Base-by-base conservation (phyloP, 2,329 filamentous ascomycete species). In the Raffaelea albimanens region DNA sequence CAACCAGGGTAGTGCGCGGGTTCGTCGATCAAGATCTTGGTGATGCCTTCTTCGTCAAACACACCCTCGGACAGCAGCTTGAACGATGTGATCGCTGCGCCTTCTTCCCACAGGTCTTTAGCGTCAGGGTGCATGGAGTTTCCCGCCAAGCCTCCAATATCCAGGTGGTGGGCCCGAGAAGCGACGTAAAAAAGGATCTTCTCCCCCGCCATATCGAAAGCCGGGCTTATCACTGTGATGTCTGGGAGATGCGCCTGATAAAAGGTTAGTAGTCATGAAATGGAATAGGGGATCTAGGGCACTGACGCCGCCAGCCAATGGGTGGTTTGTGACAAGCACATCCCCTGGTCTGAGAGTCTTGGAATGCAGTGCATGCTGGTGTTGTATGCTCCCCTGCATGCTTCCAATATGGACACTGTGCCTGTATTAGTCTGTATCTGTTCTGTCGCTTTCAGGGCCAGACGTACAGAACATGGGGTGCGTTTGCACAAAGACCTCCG, bases 181-280 rank as follows among this genome's bases (percentile, higher is more conserved):
- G 86, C 86, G 2, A 87, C 85, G 52, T 88, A 91, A 64, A 91
- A 91, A 45, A 89, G 73, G 50, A 91, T 89, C 18, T 83, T 76
- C 47, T 82, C 76, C 2, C 79, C 21, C 81, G 20, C 61, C 61
- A 16, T 59, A 50, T 80, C 79, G 62, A 90, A 91, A 1, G 85
- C 84, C 0, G 86, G 86, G 16, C 85, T 90, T 46, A 88, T 74
- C 19, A 89, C 81, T 0, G 86, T 93, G 50, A 93, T 85, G 58
- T 93, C 86, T 1, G 86, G 86, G 18, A 93, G 66, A 67, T 93
- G 87, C 0, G 87, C 93, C 25, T 29, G 25, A 13, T 13, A 7
- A 29, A 7, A 7, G 25, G 7, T 29, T 13, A 29, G 25, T 7
- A 13, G 25, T 29, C 7, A 7, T 13, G 25, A 13, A 29, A 29